Base-by-base conservation (phyloP, 768 basidiomycete genomes). In the Boletus huronensis region DNA sequence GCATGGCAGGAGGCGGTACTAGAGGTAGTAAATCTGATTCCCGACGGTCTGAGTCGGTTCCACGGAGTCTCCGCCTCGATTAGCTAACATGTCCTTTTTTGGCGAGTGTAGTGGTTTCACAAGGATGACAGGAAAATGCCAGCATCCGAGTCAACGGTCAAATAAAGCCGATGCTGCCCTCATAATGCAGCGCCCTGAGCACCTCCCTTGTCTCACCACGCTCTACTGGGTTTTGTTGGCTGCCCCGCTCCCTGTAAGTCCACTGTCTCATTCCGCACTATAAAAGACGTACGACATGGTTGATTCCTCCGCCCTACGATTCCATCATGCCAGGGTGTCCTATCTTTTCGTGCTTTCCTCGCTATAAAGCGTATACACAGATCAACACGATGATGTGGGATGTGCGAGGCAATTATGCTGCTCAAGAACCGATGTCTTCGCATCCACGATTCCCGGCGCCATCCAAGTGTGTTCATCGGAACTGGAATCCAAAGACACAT, bases 351-450 rank as follows among this genome's bases (percentile, higher is more conserved):
- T 67, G 53, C 48, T 72, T 70, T 43, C 70, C 69, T 11, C 71
- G 67, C 59, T 69, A 71, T 5, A 72, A 62, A 41, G 56, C 69
- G 41, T 72, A 72, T 25, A 72, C 64, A 6, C 65, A 72, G 39
- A 54, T 70, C n/a, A 69, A 70, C 28, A 23, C 66, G 21, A 57
- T 48, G 60, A 62, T 48, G 69, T 72, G 67, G 69, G 70, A 70
- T 29, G 3, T 57, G 47, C 59, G 61, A 5, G 69, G 60, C 2
- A 58, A 60, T 21, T 9, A 55, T 32, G 36, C 50, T 32, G 39
- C 47, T 11, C 58, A 60, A 50, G 58, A 64, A 36, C 54, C 36
- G 10, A 52, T 3, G 32, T 53, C 64, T 3, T 50, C 69, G 5
- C 43, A 34, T 45, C 52, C 58, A 14, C 53, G 39, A 32, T 63